phyloP scores from a whole-genome alignment of 1,284 basidiomycete species.

The Ceratobasidium sp. region DNA sequence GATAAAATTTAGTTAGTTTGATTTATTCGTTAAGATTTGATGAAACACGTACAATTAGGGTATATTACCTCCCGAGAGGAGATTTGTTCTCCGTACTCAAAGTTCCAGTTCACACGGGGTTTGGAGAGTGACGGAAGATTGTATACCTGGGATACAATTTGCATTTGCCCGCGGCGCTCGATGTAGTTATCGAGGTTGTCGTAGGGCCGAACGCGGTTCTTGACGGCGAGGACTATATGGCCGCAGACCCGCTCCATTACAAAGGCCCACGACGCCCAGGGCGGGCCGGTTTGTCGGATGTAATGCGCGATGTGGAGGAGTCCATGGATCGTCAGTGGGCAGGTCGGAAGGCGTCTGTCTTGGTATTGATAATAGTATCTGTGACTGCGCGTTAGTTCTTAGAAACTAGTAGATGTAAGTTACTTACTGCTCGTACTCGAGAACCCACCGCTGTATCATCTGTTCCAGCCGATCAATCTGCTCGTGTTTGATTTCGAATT shows the following conservation, averaged over 20 bases:
- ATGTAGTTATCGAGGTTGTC: slow-evolving; percentile 26
- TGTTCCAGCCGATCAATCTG: slow-evolving; percentile 14
- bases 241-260: slow-evolving; percentile 1
- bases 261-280: slow-evolving; percentile 23
- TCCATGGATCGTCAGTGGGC: slow-evolving; percentile 21
- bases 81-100: background rate
- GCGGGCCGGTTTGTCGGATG: slow-evolving; percentile 11
- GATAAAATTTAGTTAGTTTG: background rate
- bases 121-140: slow-evolving; percentile 13
- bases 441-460: slow-evolving; percentile 39
- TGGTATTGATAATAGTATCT: slow-evolving; percentile 33
- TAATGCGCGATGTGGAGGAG: slow-evolving; percentile 8
- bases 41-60: slow-evolving; percentile 21
- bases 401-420: background rate
- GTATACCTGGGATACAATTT: slow-evolving; percentile 2
- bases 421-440: slow-evolving; percentile 46
- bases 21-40: background rate
- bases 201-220: slow-evolving; percentile 26
- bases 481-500: slow-evolving; percentile 10
- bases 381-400: background rate
- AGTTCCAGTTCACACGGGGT: background rate
- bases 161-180: slow-evolving; percentile 24
- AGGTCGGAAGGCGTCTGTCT: slow-evolving; percentile 1
- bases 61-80: slow-evolving; percentile 3
- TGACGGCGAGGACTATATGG: slow-evolving; percentile 12